These are phyloP conservation scores for Syzygium oleosum DNA, from an alignment of 345 rosid genomes.

Conservation along the genomic window DNA sequence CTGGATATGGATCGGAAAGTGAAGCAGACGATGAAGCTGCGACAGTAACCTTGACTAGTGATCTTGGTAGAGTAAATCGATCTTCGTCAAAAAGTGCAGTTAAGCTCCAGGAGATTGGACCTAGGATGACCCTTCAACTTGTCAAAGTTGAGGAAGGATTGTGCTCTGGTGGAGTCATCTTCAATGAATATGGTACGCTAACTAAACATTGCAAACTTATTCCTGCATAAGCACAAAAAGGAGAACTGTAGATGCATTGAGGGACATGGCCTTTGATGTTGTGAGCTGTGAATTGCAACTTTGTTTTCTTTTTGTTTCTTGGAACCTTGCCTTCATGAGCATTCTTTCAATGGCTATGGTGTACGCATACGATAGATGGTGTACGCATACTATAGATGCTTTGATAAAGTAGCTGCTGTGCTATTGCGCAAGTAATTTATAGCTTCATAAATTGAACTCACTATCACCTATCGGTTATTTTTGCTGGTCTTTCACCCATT, in stretches of 20 bases:
- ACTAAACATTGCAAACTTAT: neutral
- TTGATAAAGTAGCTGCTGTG: neutral
- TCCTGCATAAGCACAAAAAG: neutral
- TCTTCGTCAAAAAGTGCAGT: slow-evolving; percentile 75
- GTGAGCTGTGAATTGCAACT: neutral
- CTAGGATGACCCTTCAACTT: slow-evolving; percentile 74
- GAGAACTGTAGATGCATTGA: neutral
- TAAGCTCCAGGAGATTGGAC: slow-evolving; percentile 92
- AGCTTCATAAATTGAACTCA: neutral
- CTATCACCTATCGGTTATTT: neutral
- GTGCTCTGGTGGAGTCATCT: slow-evolving; percentile 75
- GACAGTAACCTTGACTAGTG: slow-evolving; percentile 63
- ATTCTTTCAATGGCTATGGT: neutral
- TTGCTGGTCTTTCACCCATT: neutral
- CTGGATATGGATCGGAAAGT: slow-evolving; percentile 94
- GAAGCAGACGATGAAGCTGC: slow-evolving; percentile 97
- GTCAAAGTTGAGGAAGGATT: slow-evolving; percentile 79
- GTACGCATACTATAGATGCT: neutral
- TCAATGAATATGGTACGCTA: slow-evolving; percentile 47
- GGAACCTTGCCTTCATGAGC: neutral
- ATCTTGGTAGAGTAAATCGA: slow-evolving; percentile 65
- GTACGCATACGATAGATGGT: neutral
- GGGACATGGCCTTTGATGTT: neutral
- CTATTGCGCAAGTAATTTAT: neutral
- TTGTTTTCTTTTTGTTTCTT: neutral